Evolutionary conservation across 2,329 filamentous ascomycete genomes (phyloP).

Genomic region (Phyllosticta citribraziliensis): DNA sequence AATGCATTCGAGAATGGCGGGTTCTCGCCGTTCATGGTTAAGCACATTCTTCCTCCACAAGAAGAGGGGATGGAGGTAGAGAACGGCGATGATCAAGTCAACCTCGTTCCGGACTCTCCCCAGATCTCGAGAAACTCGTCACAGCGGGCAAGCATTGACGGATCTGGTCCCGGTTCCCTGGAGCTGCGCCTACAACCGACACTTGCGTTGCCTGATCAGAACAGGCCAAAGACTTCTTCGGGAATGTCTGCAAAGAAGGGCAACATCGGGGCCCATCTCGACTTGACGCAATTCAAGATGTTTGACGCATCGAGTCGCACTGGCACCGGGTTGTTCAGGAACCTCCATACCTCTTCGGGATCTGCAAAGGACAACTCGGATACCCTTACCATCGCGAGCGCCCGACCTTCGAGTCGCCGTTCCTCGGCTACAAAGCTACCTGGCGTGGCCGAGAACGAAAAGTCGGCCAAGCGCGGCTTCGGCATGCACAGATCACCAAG

Average conservation of each 20-base stretch:
- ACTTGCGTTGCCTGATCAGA: conserved; percentile 45
- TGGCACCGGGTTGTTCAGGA: conserved; percentile 21
- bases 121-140: background rate
- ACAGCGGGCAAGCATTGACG: conserved; percentile 15
- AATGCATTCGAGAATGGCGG: conserved; percentile 40
- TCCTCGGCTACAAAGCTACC: conserved; percentile 19
- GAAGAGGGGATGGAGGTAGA: conserved; percentile 41
- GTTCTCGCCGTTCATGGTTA: conserved; percentile 53
- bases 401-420: conserved; percentile 22
- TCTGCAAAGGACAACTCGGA: conserved; percentile 10
- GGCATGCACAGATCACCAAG: conserved; percentile 29
- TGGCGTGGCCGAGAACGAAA: conserved; percentile 12
- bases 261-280: background rate
- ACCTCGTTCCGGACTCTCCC: background rate
- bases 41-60: conserved; percentile 38
- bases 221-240: conserved; percentile 19
- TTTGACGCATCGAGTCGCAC: conserved; percentile 21
- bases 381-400: conserved; percentile 12
- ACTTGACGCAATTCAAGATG: conserved; percentile 15
- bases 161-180: conserved; percentile 60
- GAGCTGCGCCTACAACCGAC: conserved; percentile 79
- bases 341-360: conserved; percentile 22
- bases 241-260: background rate
- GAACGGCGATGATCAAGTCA: conserved; percentile 24
- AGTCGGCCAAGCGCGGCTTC: conserved; percentile 26